Base-by-base conservation (phyloP, 495 filamentous ascomycete genomes). In the Chaetomium fimeti region DNA sequence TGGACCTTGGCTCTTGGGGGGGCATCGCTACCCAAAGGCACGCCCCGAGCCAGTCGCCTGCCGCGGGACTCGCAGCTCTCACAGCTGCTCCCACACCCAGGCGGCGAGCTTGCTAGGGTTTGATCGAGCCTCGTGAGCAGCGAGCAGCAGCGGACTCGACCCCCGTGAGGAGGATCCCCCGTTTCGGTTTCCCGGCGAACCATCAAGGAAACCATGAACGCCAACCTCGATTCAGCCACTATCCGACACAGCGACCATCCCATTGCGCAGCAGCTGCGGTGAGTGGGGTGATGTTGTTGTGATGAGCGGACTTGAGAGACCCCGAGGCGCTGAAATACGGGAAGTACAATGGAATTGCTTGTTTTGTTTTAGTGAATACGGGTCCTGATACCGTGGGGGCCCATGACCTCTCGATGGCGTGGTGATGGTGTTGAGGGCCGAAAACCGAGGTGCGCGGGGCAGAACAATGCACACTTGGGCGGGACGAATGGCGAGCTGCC, bases 1-100 rank as follows among this genome's bases (percentile, higher is more conserved):
- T 69, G 74, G 68, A 66, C 71, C 49, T 69, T 54, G 47, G n/a
- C n/a, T n/a, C n/a, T n/a, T n/a, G n/a, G n/a, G 67, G 53, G 72
- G 66, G 51, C 49, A 58, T 73, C 72, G 66, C 66, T 73, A 70
- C 74, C 74, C 73, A 76, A 74, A 68, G 69, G 49, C 59, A 42
- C 49, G 49, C 61, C 65, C 45, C 63, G 66, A 60, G 59, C 71
- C 73, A 75, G 66, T 75, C 63, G 65, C 51, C 60, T 69, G 65
- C 70, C 67, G 60, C 66, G 55, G 64, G 69, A 36, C 32, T 36
- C 32, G 32, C 32, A 36, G 32, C 5, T 36, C 66, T 51, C n/a
- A 62, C 65, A 65, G 66, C 57, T 49, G 66, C 69, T 71, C 66
- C 74, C 69, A 73, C 69, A 63, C 45, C 68, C 67, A 62, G 67